Base-by-base conservation (phyloP, 257 asterid species). In the Pogostemon cablin region DNA sequence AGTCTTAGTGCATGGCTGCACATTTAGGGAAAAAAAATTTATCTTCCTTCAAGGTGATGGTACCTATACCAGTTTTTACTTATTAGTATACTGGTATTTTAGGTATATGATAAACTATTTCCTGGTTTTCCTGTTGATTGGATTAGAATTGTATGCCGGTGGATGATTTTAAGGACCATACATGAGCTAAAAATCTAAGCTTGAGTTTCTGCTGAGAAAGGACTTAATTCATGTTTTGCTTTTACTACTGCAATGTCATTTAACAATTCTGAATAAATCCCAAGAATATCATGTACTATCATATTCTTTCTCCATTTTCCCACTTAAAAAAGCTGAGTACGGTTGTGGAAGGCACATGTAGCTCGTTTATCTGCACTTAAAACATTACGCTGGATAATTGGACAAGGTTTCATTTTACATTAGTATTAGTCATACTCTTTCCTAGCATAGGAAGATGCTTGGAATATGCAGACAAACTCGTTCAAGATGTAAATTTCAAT, bases 151-250 rank as follows among this genome's bases (percentile, higher is more conserved):
- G 54, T 38, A 10, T 15, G 48, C 32, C 37, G 72, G 49, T 50
- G 44, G 39, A 25, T 25, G 32, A 25, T 58, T 56, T 64, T 50
- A 43, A 67, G 60, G 58, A 68, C 69, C 62, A 69, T 61, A 61
- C 50, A 12, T n/a, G 37, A 10, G 32, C 20, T 15, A 7, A 5
- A 4, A 32, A 15, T 2, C 43, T 46, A 46, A 15, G 6, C 41
- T 17, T 61, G 44, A 4, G 68, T 61, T 49, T 49, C 12, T 58
- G 57, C 61, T 4, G 9, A 15, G 35, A 40, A 57, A 49, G 4
- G 12, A 12, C 15, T 10, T 54, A 1, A 49, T 5, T 35, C 59
- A 50, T 54, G 63, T 40, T 43, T 17, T 68, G 37, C 11, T 53
- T 15, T 39, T 54, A 34, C n/a, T 47, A 17, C 35, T 66, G 37